A percentile compares a stretch with the other conserved stretches of the same genome.
phyloP scores from a whole-genome alignment of 2,329 filamentous ascomycete species.

The Diaporthe capsici region DNA sequence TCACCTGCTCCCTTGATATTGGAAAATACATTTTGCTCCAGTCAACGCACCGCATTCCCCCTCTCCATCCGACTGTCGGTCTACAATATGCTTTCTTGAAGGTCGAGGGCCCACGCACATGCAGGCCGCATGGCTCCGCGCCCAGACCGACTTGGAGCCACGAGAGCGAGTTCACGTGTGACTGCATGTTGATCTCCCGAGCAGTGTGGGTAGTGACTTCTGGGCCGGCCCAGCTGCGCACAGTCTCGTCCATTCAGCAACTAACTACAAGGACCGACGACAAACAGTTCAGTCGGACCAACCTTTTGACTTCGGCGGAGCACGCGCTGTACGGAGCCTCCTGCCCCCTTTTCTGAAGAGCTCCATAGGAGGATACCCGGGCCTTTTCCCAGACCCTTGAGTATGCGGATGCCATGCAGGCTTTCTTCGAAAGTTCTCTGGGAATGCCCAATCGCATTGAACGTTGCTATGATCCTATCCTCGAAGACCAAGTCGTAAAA shows the following conservation, averaged over 20 bases:
- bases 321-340: not conserved
- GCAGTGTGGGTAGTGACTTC: too few species aligned
- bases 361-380: not conserved
- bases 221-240: too few species aligned
- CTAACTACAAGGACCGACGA: not conserved
- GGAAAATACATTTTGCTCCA: not conserved
- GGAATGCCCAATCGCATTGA: conserved; percentile 32
- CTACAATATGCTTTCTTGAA: not conserved
- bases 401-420: not conserved
- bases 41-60: not conserved
- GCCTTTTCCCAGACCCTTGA: not conserved
- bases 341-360: not conserved
- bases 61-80: not conserved
- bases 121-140: not conserved
- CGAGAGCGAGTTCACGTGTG: not conserved
- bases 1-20: not conserved
- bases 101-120: not conserved
- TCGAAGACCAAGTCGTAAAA: conserved; percentile 20
- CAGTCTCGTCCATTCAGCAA: not conserved
- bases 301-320: not conserved
- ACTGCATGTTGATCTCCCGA: too few species aligned
- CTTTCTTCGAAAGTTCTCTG: not conserved
- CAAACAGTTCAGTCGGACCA: not conserved
- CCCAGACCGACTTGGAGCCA: not conserved
- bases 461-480: conserved; percentile 37